A percentile compares a stretch with the other conserved stretches of the same genome.
Evolutionary conservation across 805 yeast species (phyloP).

Genomic region (Lachancea lanzarotensis): DNA sequence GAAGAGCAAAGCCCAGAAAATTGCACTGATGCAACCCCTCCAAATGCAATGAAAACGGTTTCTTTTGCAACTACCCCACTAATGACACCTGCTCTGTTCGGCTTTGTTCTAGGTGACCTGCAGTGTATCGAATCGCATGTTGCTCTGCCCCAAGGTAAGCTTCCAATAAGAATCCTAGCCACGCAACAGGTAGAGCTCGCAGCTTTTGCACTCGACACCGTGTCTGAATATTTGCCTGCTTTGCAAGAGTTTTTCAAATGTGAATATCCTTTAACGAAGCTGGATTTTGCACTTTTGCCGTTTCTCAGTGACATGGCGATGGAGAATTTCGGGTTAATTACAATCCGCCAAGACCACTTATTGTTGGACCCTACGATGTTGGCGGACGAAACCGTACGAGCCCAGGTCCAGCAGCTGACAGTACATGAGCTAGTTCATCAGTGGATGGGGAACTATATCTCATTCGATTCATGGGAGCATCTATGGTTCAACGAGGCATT

Average conservation of each 20-base stretch:
- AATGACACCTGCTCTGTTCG: conserved; percentile 58
- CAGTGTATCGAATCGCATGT: conserved; percentile 42
- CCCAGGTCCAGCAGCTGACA: conserved; percentile 47
- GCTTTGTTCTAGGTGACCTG: conserved; percentile 63
- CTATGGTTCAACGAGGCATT: conserved; percentile 74
- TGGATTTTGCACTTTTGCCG: conserved; percentile 65
- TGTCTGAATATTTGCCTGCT: conserved; percentile 42
- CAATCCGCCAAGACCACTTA: conserved; percentile 48
- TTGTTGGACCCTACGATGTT: conserved; percentile 33
- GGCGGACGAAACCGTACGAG: conserved; percentile 20
- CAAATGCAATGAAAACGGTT: conserved; percentile 25
- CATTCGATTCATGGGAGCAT: conserved; percentile 62
- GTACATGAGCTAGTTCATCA: conserved; percentile 75
- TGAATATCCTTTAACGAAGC: conserved; percentile 52
- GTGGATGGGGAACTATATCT: conserved; percentile 66
- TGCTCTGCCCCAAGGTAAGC: conserved; percentile 18
- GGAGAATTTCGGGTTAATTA: conserved; percentile 72
- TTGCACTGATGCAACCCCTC: neutral
- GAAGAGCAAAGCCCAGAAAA: neutral
- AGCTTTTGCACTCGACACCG: conserved; percentile 43
- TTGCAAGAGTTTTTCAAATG: conserved; percentile 40
- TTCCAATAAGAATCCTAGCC: conserved; percentile 51
- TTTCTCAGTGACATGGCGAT: conserved; percentile 71
- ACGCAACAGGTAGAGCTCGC: conserved; percentile 43
- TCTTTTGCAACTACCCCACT: conserved; percentile 49